Base-by-base conservation (phyloP, 139 green algal genomes). In the Micractinium conductrix region DNA sequence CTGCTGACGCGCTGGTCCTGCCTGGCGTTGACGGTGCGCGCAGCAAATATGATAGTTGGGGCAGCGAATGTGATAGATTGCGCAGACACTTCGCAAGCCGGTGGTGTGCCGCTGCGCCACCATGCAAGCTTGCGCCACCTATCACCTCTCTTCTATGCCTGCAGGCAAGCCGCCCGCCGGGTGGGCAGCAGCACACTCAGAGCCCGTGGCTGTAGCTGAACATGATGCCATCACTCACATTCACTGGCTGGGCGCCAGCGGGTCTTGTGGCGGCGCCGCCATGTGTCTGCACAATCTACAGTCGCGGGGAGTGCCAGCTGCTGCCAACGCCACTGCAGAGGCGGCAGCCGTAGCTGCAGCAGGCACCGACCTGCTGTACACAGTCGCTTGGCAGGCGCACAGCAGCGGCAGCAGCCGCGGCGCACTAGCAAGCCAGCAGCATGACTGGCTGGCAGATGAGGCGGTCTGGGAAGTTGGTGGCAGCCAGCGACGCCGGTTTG, bases 191-290 rank as follows among this genome's bases (percentile, higher is more conserved):
- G 79, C 79, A 14, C 38, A 68, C 12, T 42, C 37, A 7, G 9
- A n/a, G 16, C 28, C 21, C 60, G 63, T 63, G 21, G 37, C 12
- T 19, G 17, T 28, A 24, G 28, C 9, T 4, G 62, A 83, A n/a
- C 43, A 37, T 8, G 45, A 40, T 12, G 78, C 62, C 30, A 74
- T 22, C 16, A 75, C 44, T 62, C 44, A 83, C 76, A 82, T 82
- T 26, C 76, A 42, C 37, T 82, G 76, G 76, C 26, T 2, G 14
- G 37, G 22, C 1, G 35, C 35, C 50, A 69, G 30, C 53, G 7
- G 17, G 10, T 0, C 4, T 2, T 14, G 50, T 22, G 21, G 74
- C 48, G 35, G n/a, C n/a, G n/a, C n/a, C n/a, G n/a, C n/a, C n/a
- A n/a, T 80, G 48, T 38, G 37, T 48, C 53, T 85, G 24, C 22